Evolutionary conservation across 2,329 filamentous ascomycete species (phyloP).

Genomic region (Dothidotthia symphoricarpi): DNA sequence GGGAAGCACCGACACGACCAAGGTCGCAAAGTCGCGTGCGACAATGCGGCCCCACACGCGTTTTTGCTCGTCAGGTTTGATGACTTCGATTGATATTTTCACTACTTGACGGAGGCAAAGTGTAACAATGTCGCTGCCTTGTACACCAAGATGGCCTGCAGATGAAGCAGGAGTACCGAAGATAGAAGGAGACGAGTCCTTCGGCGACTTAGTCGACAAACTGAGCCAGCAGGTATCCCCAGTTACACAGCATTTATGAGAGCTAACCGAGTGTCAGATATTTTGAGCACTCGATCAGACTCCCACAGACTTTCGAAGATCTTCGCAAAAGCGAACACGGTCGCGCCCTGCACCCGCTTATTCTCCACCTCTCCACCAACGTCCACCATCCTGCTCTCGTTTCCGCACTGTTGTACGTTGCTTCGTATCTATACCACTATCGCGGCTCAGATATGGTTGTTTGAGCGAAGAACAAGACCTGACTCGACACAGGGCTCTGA

Average conservation of each 20-base stretch:
- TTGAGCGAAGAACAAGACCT: conserved; percentile 4
- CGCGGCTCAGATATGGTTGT: not conserved
- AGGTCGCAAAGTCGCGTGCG: conserved; percentile 7
- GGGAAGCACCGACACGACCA: conserved; percentile 1
- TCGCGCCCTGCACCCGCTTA: conserved; percentile 56
- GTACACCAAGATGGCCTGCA: conserved; percentile 29
- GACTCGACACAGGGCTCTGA: conserved; percentile 58
- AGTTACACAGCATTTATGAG: conserved; percentile 1
- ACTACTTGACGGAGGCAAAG: conserved; percentile 3
- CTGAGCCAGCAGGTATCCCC: conserved; percentile 48
- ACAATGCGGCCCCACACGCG: conserved; percentile 7
- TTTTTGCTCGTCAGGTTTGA: conserved; percentile 9
- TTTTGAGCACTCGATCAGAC: conserved; percentile 57
- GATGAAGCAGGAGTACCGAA: conserved; percentile 51
- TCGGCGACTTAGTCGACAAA: conserved; percentile 65
- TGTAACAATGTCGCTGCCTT: conserved; percentile 27
- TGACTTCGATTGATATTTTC: not conserved
- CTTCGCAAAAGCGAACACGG: conserved; percentile 65
- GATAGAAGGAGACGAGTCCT: conserved; percentile 59
- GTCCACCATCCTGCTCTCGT: conserved; percentile 70
- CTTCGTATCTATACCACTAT: not conserved
- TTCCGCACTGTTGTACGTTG: conserved; percentile 67
- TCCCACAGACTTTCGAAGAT: conserved; percentile 72
- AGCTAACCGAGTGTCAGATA: conserved; percentile 32
- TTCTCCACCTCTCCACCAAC: conserved; percentile 61